Base-by-base conservation (phyloP, 345 rosid genomes). In the Gossypium longicalyx region DNA sequence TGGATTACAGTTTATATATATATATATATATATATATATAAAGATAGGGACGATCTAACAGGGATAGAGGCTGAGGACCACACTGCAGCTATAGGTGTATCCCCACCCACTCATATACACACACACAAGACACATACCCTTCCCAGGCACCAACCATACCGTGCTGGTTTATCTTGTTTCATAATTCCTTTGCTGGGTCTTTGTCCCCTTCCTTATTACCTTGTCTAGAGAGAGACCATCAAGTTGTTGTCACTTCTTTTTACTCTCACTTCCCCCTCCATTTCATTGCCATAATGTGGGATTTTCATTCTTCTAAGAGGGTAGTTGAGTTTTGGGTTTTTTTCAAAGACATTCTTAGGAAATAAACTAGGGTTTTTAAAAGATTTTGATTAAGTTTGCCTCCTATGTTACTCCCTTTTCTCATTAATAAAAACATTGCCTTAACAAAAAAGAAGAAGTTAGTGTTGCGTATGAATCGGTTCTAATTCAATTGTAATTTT, bases 31-130 rank as follows among this genome's bases (percentile, higher is more conserved):
- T 27, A 29, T 34, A 4, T 34, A 34, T 34, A 34, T 34, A 34
- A 34, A 34, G 19, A 45, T 23, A 22, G 48, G 65, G 48, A 12
- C 10, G 58, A 65, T 51, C 38, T 47, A 41, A 16, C 13, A 7
- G 23, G 51, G 12, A 29, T 2, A 57, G 29, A 71, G 68, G 27
- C 58, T 75, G 23, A 68, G 86, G 84, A 79, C 83, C 83, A 85
- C 82, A 79, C 83, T 80, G 83, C 82, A 61, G 60, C 38, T 29
- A 2, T 47, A 47, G 71, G 56, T 34, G 71, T 22, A 47, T 16
- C 41, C 56, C 57, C 70, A 23, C 8, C 16, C 48, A 34, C 41
- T 34, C 41, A 5, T 34, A 34, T 34, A 34, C 41, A 34, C 41
- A 34, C 41, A 5, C 38, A 34, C 4, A 4, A 34, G 7, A 34